phyloP scores from a whole-genome alignment of 2,329 filamentous ascomycete genomes.

The Bimuria novae-zelandiae region DNA sequence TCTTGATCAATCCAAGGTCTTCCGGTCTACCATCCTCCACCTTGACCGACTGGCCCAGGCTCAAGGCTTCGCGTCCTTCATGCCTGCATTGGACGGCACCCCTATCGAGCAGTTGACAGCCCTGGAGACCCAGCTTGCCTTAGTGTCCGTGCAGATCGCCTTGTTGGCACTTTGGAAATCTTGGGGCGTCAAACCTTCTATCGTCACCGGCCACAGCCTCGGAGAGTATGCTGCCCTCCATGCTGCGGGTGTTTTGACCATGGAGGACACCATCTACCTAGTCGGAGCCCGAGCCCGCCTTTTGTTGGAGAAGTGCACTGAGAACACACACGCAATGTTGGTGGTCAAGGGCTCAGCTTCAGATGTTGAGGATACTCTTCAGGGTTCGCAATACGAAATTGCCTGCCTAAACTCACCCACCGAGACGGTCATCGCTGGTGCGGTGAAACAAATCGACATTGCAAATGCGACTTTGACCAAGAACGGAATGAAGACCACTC shows the following conservation, averaged over 20 bases:
- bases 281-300: slow-evolving; percentile 42
- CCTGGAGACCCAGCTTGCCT: slow-evolving; percentile 44
- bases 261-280: slow-evolving; percentile 40
- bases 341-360: slow-evolving; percentile 56
- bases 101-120: too few relatives aligned
- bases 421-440: too few relatives aligned
- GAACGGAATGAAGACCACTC: slow-evolving; percentile 63
- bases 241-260: slow-evolving; percentile 42
- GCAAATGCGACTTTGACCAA: slow-evolving; percentile 52
- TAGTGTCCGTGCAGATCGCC: slow-evolving; percentile 48
- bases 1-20: slow-evolving; percentile 26
- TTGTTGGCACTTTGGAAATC: slow-evolving; percentile 19
- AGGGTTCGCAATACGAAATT: too few relatives aligned
- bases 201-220: slow-evolving; percentile 36
- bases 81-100: slow-evolving; percentile 18
- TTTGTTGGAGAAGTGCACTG: slow-evolving; percentile 23
- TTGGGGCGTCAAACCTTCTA: slow-evolving; percentile 16
- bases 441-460: too few relatives aligned
- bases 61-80: slow-evolving; percentile 40
- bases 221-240: slow-evolving; percentile 49
- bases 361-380: too few relatives aligned
- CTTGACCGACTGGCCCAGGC: slow-evolving; percentile 33
- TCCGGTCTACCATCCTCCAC: slow-evolving; percentile 34
- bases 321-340: slow-evolving; percentile 40
- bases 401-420: too few relatives aligned